Evolutionary conservation across 2,329 filamentous ascomycete species (phyloP), one percentile per base, ranked within the genome.

Genomic region (Cladosporium phlei): DNA sequence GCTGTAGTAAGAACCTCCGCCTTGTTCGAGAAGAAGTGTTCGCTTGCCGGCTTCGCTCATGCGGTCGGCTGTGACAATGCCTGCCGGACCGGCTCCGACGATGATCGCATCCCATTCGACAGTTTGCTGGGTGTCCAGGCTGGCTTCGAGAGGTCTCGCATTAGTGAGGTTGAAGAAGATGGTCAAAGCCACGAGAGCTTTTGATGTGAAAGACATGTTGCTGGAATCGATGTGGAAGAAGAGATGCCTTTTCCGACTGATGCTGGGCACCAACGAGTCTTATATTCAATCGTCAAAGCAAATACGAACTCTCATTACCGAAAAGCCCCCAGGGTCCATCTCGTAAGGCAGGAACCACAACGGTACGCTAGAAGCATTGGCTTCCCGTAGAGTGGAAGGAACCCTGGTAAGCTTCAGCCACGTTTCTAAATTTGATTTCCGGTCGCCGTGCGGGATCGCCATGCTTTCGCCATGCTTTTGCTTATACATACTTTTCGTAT

Each of bases 21-120:
- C 75, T 47, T 73, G 65, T 55, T 78, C 75, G 4, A 78, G 65
- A 0, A 79, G 64, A 20, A 78, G 66, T 0, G 74, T 77, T 53
- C 70, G 71, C 52, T 74, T 70, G 22, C 74, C 74, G 9, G 70
- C 70, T 52, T 75, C 73, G 43, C 73, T 75, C 60, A 78, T 63
- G 39, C 72, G 62, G 43, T 75, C 71, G 22, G 74, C 73, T 25
- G 73, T 69, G 22, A 77, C 73, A 43, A 78, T 75, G 5, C 75
- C 75, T 6, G 73, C 73, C 6, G 75, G 72, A 22, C 75, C 75
- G 27, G 73, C 71, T n/a, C 72, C 72, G 14, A 75, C 66, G 12
- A 76, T 60, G 37, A 76, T 73, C 27, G 54, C 57, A 43, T 55
- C 53, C 50, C 52, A 55, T 30, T 54, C 42, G 20, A 14, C 47